These are phyloP conservation scores for Blastocystis hominis DNA, from an alignment of 352 stramenopile species.

Conservation along the genomic window DNA sequence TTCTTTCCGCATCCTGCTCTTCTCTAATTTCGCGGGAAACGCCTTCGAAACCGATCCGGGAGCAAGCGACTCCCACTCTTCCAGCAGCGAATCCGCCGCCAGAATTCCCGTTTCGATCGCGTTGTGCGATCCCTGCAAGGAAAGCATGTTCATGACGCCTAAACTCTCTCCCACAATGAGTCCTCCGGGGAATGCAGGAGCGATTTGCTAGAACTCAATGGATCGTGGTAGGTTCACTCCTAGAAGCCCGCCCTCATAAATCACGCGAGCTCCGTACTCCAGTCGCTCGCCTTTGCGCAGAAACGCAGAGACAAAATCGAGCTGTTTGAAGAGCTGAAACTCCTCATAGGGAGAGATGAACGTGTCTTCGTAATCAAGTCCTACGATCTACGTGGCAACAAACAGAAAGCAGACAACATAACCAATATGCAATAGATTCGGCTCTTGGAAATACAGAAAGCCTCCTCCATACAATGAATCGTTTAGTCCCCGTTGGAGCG, in stretches of 20 bases:
- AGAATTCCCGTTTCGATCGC: background rate
- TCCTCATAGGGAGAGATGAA: constrained; percentile 97
- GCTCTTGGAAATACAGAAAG: constrained; percentile 97
- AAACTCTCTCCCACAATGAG: constrained; percentile 88
- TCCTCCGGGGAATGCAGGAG: constrained; percentile 89
- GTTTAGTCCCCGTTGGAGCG: constrained; percentile 72
- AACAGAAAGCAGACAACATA: constrained; percentile 33
- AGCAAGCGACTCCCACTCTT: background rate
- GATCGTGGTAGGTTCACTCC: background rate
- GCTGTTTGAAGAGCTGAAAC: constrained; percentile 97
- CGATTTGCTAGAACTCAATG: constrained; percentile 65
- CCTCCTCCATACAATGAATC: constrained; percentile 80
- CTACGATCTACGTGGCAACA: constrained; percentile 82
- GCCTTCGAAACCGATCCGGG: background rate
- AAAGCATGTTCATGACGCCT: constrained; percentile 85
- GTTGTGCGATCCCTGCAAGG: constrained; percentile 37
- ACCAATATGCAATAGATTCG: constrained; percentile 78
- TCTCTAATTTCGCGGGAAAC: background rate
- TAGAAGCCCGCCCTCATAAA: constrained; percentile 79
- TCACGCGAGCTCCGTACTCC: constrained; percentile 86
- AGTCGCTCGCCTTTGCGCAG: constrained; percentile 90
- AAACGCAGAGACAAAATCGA: constrained; percentile 80
- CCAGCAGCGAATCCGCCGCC: background rate
- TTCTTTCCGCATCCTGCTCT: background rate
- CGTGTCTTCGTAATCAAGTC: constrained; percentile 96